These are phyloP conservation scores for Spiraea crenata DNA, from an alignment of 331 rosid genomes.

Conservation along the genomic window DNA sequence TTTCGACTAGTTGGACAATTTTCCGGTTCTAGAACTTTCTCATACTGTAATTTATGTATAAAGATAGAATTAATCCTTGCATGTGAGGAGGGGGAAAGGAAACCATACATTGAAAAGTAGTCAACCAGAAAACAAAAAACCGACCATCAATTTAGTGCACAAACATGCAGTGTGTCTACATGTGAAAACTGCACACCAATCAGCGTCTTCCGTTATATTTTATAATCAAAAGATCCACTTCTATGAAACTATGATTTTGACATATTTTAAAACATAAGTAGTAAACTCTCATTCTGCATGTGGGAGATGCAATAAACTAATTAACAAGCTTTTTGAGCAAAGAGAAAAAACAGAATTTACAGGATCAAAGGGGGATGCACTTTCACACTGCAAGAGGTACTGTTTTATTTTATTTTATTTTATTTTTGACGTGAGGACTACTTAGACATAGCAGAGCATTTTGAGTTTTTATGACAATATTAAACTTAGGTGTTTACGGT, in stretches of 20 bases:
- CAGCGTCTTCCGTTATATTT: conserved; percentile 17
- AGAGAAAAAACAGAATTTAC: neutral
- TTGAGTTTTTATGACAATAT: conserved; percentile 11
- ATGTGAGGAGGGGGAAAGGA: neutral
- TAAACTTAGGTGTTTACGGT: neutral
- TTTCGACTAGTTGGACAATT: no score
- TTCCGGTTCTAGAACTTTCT: no score
- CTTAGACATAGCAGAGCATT: conserved; percentile 12
- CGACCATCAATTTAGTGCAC: conserved; percentile 30
- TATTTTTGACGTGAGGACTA: neutral
- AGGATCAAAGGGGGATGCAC: conserved; percentile 56
- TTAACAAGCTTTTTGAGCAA: neutral
- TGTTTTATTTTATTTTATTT: no score
- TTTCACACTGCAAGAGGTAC: conserved; percentile 26
- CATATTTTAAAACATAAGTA: neutral
- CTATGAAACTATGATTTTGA: conserved; percentile 13
- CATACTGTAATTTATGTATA: no score
- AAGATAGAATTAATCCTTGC: no score
- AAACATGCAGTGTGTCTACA: conserved; percentile 41
- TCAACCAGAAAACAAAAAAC: neutral
- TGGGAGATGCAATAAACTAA: conserved; percentile 21
- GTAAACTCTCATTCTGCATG: conserved; percentile 11
- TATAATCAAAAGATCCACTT: conserved; percentile 17
- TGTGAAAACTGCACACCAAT: conserved; percentile 39
- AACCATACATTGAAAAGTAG: neutral